Evolutionary conservation across 1,284 basidiomycete species (phyloP), one percentile per base, ranked within the genome.

Genomic region (Fomitiporia mediterranea): DNA sequence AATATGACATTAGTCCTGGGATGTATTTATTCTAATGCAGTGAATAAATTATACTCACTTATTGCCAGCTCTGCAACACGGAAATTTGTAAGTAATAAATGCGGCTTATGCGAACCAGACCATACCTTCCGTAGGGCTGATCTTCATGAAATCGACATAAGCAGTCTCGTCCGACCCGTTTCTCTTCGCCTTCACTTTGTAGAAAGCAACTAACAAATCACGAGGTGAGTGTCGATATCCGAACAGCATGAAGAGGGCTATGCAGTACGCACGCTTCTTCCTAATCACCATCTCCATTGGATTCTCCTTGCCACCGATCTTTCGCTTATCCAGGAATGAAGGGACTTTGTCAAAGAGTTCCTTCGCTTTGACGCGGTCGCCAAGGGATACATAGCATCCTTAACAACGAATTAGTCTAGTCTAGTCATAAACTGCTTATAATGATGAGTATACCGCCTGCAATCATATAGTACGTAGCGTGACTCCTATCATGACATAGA

Each of bases 201-300:
- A 90, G 63, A 89, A 89, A 0, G 77, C 76, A 63, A 90, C 87
- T 90, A 48, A 52, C n/a, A n/a, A n/a, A n/a, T n/a, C n/a, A 30
- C 17, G 15, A n/a, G 43, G n/a, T 4, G 25, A 34, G 4, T 17
- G 30, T 34, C 5, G n/a, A 40, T 34, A 42, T n/a, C n/a, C n/a
- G n/a, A n/a, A 23, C 4, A 8, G n/a, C n/a, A 54, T 19, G 6
- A 17, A 5, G 3, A 34, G n/a, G n/a, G n/a, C n/a, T n/a, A n/a
- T n/a, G n/a, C n/a, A n/a, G n/a, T n/a, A n/a, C 71, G 60, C 61
- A 82, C 84, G 51, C 67, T 85, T 87, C 72, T 86, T 89, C 71
- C 83, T 81, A 60, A 89, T 86, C 51, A 84, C 81, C 4, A 83
- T 80, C 62, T 91, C 88, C 0, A 84, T 88, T 0, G 88, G 86